phyloP scores from a whole-genome alignment of 345 rosid species.

The Murraya paniculata region DNA sequence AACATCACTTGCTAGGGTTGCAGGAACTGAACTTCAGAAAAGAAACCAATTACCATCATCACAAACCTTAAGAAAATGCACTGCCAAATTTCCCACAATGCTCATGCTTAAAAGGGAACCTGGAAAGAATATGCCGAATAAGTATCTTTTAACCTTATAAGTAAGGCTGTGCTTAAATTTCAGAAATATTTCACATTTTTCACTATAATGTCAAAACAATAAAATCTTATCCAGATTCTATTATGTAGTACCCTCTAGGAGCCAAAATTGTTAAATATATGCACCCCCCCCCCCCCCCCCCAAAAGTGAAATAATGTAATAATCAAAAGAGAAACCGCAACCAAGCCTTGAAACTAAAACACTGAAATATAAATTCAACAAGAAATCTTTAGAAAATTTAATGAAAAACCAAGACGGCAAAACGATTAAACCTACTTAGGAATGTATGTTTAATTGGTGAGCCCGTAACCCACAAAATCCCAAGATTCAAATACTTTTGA shows the following conservation, averaged over 20 bases:
- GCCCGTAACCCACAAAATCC: neutral
- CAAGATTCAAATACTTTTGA: neutral
- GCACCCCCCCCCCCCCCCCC: too few species aligned
- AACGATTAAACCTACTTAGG: neutral
- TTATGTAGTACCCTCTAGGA: too few species aligned
- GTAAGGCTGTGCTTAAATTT: neutral
- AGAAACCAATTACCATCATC: slow-evolving; percentile 9
- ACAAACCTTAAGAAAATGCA: slow-evolving; percentile 1
- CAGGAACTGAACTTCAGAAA: slow-evolving; percentile 12
- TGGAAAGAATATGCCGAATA: neutral
- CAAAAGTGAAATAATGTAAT: neutral
- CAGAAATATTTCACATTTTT: neutral
- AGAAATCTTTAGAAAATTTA: neutral
- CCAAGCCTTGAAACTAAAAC: too few species aligned
- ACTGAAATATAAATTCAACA: neutral
- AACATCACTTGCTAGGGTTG: slow-evolving; percentile 9
- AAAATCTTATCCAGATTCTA: too few species aligned
- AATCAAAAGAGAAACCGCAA: neutral
- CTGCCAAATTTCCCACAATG: neutral
- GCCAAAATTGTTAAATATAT: too few species aligned
- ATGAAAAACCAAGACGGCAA: neutral
- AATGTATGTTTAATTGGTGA: neutral
- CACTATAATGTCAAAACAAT: too few species aligned
- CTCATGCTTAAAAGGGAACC: slow-evolving; percentile 4
- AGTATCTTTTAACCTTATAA: neutral